These are phyloP conservation scores for Brassica nigra DNA, from an alignment of 345 rosid species.

Conservation along the genomic window DNA sequence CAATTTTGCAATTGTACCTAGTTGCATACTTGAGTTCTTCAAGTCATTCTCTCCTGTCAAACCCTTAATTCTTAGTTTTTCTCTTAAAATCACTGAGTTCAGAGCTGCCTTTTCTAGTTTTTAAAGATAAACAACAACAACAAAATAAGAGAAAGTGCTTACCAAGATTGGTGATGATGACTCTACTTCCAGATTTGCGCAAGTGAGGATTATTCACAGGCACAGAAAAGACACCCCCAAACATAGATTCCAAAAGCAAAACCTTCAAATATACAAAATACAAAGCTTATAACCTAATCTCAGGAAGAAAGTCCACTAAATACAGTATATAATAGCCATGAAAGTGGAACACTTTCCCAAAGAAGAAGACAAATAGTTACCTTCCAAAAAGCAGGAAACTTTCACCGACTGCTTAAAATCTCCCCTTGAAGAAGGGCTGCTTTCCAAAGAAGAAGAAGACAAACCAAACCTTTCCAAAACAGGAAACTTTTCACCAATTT, in stretches of 20 bases:
- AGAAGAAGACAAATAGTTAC: slow-evolving; percentile 31
- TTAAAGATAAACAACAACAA: not conserved
- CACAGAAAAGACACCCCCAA: slow-evolving; percentile 59
- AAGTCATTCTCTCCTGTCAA: slow-evolving; percentile 46
- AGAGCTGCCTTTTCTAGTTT: not conserved
- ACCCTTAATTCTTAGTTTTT: slow-evolving; percentile 52
- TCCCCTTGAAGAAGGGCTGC: not conserved
- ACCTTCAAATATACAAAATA: slow-evolving; percentile 19
- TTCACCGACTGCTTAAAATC: not conserved
- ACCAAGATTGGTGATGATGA: slow-evolving; percentile 71
- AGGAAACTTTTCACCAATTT: slow-evolving; percentile 22
- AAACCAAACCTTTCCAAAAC: slow-evolving; percentile 28
- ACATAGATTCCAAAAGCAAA: slow-evolving; percentile 55
- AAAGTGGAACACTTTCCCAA: slow-evolving; percentile 16
- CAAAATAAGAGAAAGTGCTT: not conserved
- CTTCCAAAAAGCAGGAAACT: slow-evolving; percentile 24
- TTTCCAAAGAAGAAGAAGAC: slow-evolving; percentile 5
- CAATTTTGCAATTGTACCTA: slow-evolving; percentile 56
- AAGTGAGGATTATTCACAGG: slow-evolving; percentile 70
- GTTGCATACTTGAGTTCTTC: slow-evolving; percentile 51
- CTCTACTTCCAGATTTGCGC: slow-evolving; percentile 86
- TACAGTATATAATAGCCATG: slow-evolving; percentile 6
- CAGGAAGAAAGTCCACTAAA: not conserved
- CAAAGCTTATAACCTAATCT: not conserved
- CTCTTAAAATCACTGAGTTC: not conserved